phyloP scores from a whole-genome alignment of 495 filamentous ascomycete species.

The Margaritispora aquatica region DNA sequence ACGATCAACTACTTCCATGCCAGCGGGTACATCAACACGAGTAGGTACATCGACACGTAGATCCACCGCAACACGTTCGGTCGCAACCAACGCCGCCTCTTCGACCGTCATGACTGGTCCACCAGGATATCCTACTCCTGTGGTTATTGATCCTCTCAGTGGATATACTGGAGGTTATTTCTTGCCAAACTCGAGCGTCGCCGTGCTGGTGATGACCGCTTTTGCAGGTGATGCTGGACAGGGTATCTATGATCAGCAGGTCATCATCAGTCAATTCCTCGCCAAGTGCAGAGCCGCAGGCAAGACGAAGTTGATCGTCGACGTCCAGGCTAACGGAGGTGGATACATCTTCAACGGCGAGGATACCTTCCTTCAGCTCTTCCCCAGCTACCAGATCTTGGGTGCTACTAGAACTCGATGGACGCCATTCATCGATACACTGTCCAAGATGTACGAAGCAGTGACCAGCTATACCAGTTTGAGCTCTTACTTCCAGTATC shows the following conservation, averaged over 20 bases:
- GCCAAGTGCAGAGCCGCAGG: neutral
- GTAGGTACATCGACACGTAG: no score
- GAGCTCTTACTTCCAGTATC: neutral
- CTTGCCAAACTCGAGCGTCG: constrained; percentile 1
- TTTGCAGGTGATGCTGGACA: neutral
- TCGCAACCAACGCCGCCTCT: no score
- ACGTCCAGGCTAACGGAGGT: constrained; percentile 27
- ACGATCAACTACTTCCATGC: neutral
- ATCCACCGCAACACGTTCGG: no score
- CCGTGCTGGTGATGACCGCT: constrained; percentile 1
- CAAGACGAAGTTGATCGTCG: constrained; percentile 24
- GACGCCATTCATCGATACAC: neutral
- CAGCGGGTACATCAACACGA: no score
- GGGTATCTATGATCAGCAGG: neutral
- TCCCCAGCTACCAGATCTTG: constrained; percentile 23
- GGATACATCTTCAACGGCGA: constrained; percentile 25
- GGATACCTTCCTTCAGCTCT: constrained; percentile 28
- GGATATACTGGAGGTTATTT: constrained; percentile 4
- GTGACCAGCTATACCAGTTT: neutral
- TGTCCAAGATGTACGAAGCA: neutral
- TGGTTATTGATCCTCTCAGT: neutral
- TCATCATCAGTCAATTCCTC: neutral
- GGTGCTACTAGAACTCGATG: constrained; percentile 8
- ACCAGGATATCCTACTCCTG: neutral
- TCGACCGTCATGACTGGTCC: neutral